Conservation (phyloP, 306 rosid genomes). For the Pueraria montana region DNA sequence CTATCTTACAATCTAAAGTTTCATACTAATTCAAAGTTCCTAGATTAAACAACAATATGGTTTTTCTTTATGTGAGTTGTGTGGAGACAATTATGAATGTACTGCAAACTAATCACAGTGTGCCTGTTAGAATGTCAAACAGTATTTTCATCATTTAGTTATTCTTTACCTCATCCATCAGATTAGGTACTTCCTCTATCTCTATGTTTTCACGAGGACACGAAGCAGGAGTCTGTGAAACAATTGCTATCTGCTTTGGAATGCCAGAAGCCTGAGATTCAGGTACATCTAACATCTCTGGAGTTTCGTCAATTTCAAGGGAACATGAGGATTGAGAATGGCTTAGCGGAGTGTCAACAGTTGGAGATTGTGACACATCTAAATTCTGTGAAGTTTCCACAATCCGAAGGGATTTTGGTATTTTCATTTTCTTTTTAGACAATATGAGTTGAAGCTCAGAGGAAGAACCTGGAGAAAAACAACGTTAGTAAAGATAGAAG, state of each 20-base stretch:
- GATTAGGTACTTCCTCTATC: conserved; percentile 48
- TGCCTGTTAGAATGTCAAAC: conserved; percentile 9
- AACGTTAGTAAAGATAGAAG: conserved; percentile 47
- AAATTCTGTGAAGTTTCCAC: conserved; percentile 47
- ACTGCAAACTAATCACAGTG: not conserved
- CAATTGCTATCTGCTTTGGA: conserved; percentile 51
- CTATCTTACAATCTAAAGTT: conserved; percentile 14
- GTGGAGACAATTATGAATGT: conserved; percentile 28
- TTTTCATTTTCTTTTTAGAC: conserved; percentile 53
- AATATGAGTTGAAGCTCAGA: conserved; percentile 56
- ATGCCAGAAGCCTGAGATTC: conserved; percentile 51
- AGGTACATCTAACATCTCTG: conserved; percentile 36
- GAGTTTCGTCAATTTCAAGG: conserved; percentile 39
- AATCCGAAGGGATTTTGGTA: conserved; percentile 41
- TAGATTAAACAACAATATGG: conserved; percentile 36
- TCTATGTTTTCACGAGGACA: conserved; percentile 42
- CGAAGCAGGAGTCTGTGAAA: conserved; percentile 76
- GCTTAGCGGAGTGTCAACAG: conserved; percentile 52
- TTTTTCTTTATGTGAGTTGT: conserved; percentile 21
- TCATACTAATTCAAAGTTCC: conserved; percentile 39
- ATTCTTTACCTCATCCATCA: conserved; percentile 64
- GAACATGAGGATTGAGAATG: conserved; percentile 51
- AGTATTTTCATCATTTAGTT: conserved; percentile 33
- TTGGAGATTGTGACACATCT: conserved; percentile 49
- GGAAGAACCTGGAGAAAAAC: conserved; percentile 61